A percentile compares a stretch with the other conserved stretches of the same genome.
Evolutionary conservation across 306 rosid species (phyloP).

Genomic region (Cyclanthera cordifolia): DNA sequence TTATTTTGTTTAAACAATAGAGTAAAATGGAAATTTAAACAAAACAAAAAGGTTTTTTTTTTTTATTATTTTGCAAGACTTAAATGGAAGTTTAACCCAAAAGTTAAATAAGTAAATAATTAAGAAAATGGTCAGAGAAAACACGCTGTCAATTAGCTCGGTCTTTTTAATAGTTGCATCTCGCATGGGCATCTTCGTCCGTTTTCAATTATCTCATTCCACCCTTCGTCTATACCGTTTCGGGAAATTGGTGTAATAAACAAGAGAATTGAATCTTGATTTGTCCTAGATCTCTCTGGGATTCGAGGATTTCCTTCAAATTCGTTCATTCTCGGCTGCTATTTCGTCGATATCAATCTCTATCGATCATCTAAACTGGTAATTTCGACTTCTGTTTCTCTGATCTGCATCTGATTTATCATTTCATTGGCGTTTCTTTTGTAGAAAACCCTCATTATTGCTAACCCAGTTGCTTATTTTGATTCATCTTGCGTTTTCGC

Average conservation of each 20-base stretch:
- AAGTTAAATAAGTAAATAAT: not conserved
- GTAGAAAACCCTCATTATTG: not conserved
- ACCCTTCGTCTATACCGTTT: not conserved
- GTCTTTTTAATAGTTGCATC: conserved; percentile 10
- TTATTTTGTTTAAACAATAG: no score
- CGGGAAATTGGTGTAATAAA: not conserved
- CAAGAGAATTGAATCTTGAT: conserved; percentile 5
- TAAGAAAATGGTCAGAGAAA: not conserved
- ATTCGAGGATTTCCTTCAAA: not conserved
- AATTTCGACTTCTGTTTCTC: not conserved
- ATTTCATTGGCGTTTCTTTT: not conserved
- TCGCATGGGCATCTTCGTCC: not conserved
- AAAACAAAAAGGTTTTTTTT: no score
- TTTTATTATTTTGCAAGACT: no score
- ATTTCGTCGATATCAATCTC: not conserved
- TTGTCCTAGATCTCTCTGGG: not conserved
- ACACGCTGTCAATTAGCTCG: not conserved
- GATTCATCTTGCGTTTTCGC: not conserved
- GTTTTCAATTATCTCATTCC: conserved; percentile 5
- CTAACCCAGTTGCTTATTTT: not conserved
- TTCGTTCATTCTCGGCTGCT: not conserved
- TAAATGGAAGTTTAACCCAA: no score
- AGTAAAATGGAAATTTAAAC: no score
- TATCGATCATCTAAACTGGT: not conserved
- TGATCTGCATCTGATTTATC: not conserved